These are phyloP conservation scores for Telopea speciosissima DNA, from an alignment of 177 flowering plant genomes.

Conservation along the genomic window DNA sequence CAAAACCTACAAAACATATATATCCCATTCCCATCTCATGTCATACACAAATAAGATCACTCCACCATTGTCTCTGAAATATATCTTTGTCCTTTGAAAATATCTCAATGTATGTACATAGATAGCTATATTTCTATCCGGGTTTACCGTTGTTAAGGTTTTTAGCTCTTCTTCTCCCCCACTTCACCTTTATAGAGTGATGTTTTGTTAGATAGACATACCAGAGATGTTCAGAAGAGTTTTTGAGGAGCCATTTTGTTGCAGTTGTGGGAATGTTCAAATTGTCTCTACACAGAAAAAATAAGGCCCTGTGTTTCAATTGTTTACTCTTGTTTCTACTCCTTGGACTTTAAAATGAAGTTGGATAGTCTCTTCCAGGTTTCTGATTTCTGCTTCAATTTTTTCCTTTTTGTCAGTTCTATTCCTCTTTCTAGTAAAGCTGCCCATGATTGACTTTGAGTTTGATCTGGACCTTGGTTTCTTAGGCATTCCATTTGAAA, in stretches of 20 bases:
- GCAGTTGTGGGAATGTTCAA: not conserved
- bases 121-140: not conserved
- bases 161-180: not conserved
- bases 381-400: too few relatives aligned
- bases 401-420: too few relatives aligned
- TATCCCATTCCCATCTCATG: not conserved
- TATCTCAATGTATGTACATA: not conserved
- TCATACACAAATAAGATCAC: not conserved
- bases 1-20: not conserved
- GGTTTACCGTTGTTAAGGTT: not conserved
- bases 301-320: not conserved
- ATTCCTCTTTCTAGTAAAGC: too few relatives aligned
- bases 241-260: not conserved
- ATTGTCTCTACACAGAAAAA: not conserved
- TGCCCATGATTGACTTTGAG: too few relatives aligned
- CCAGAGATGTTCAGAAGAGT: not conserved
- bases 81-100: not conserved
- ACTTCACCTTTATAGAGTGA: not conserved
- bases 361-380: too few relatives aligned
- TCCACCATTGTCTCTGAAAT: not conserved
- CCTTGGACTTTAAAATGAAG: too few relatives aligned
- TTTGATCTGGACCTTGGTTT: too few relatives aligned
- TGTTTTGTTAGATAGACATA: not conserved
- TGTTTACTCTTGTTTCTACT: too few relatives aligned
- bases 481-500: too few relatives aligned